Evolutionary conservation across 148 eudicot genomes (phyloP).

Genomic region (Hydrangea macrophylla): DNA sequence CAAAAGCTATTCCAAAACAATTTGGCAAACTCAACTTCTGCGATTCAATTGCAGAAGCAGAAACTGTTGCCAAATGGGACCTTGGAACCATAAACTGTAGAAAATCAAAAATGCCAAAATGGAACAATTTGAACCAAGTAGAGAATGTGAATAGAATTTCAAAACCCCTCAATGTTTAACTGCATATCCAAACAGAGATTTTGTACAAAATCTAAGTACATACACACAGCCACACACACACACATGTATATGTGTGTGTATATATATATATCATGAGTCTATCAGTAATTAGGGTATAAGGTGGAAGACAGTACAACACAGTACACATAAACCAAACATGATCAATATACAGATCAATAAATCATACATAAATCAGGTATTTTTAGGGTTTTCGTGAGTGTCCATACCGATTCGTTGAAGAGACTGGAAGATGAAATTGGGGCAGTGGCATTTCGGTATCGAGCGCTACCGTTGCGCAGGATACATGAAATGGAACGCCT

Average conservation of each 20-base stretch:
- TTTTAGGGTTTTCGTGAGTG: background rate
- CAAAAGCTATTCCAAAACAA: too few species aligned
- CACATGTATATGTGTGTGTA: background rate
- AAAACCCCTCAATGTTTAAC: too few species aligned
- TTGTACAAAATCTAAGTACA: too few species aligned
- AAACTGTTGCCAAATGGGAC: too few species aligned
- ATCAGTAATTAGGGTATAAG: background rate
- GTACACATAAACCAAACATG: background rate
- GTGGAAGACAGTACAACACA: background rate
- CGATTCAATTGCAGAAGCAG: too few species aligned
- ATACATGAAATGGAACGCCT: slow-evolving; percentile 54
- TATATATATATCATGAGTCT: background rate
- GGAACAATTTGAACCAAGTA: too few species aligned
- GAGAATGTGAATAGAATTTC: too few species aligned
- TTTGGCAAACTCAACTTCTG: too few species aligned
- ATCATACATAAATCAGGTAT: background rate
- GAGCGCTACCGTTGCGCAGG: slow-evolving; percentile 42
- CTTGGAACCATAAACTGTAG: too few species aligned
- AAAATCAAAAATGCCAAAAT: too few species aligned
- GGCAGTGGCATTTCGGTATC: slow-evolving; percentile 39
- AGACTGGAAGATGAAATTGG: slow-evolving; percentile 29
- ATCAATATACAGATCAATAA: background rate
- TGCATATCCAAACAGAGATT: too few species aligned
- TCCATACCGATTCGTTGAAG: slow-evolving; percentile 29
- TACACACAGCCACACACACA: background rate